phyloP scores from a whole-genome alignment of 495 filamentous ascomycete genomes.

The Neurospora sp. region DNA sequence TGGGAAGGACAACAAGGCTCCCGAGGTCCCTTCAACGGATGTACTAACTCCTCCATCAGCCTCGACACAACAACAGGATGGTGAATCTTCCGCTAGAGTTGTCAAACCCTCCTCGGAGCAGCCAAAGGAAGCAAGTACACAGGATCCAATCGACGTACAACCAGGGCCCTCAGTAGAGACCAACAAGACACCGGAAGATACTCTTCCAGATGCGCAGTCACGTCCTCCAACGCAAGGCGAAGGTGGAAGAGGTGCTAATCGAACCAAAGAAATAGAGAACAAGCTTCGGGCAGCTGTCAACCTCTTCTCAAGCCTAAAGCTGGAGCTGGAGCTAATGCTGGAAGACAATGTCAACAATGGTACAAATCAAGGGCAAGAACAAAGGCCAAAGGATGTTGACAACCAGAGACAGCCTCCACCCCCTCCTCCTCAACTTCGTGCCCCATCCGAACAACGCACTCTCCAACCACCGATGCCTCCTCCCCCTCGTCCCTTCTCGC shows the following conservation, averaged over 20 bases:
- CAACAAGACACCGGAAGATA: neutral
- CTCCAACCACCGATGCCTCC: neutral
- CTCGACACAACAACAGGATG: neutral
- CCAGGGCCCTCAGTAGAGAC: neutral
- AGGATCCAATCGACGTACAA: neutral
- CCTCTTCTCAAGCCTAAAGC: conserved; percentile 9
- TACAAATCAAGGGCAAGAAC: neutral
- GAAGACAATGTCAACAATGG: neutral
- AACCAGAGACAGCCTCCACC: neutral
- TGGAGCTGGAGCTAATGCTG: conserved; percentile 13
- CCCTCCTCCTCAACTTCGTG: neutral
- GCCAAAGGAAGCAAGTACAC: neutral
- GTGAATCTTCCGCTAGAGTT: neutral
- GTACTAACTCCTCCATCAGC: neutral
- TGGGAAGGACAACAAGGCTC: neutral
- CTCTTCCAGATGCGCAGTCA: neutral
- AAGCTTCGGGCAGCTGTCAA: conserved; percentile 10
- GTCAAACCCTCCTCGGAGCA: neutral
- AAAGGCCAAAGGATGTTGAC: neutral
- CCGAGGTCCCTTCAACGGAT: conserved; percentile 3
- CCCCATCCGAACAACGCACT: neutral
- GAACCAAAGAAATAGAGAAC: neutral
- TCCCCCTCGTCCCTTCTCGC: neutral
- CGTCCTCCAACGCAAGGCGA: neutral
- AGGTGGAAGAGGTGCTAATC: neutral